Conservation (phyloP, 2,329 filamentous ascomycete genomes). For the Colletotrichum zoysiae region DNA sequence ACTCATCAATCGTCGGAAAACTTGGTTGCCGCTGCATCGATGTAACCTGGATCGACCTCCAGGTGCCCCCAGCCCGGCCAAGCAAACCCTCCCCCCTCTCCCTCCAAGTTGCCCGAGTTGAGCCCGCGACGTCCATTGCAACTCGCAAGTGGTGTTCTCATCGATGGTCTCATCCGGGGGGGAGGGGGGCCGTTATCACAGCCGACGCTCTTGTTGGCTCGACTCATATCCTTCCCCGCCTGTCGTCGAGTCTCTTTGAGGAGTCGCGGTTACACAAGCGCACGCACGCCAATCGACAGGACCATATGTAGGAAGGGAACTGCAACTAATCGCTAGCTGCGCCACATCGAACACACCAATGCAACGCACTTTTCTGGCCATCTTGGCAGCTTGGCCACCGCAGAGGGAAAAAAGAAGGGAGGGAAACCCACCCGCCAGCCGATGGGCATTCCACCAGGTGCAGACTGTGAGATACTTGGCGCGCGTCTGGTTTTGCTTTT, state of each 20-base stretch:
- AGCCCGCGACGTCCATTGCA: neutral
- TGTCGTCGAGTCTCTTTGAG: conserved; percentile 9
- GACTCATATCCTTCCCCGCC: conserved; percentile 5
- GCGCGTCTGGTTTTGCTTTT: conserved; percentile 2
- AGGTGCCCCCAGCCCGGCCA: neutral
- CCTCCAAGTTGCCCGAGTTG: neutral
- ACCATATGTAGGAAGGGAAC: conserved; percentile 3
- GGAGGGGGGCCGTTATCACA: neutral
- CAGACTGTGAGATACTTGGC: neutral
- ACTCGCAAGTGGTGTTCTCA: neutral
- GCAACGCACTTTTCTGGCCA: neutral
- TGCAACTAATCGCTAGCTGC: conserved; percentile 22
- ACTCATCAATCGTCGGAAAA: conserved; percentile 27
- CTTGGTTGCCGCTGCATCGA: conserved; percentile 20
- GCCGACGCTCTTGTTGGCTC: conserved; percentile 3
- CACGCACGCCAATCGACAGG: neutral
- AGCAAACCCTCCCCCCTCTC: neutral
- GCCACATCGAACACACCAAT: conserved; percentile 28
- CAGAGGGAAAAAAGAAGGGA: neutral
- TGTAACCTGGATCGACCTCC: conserved; percentile 7
- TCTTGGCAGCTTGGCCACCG: conserved; percentile 5
- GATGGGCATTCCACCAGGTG: conserved; percentile 8
- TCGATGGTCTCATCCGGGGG: neutral
- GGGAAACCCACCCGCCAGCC: neutral
- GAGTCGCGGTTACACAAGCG: conserved; percentile 1